Conservation (phyloP, 176 grass and related monocot species). For the Rhipidocladum racemiflorum region DNA sequence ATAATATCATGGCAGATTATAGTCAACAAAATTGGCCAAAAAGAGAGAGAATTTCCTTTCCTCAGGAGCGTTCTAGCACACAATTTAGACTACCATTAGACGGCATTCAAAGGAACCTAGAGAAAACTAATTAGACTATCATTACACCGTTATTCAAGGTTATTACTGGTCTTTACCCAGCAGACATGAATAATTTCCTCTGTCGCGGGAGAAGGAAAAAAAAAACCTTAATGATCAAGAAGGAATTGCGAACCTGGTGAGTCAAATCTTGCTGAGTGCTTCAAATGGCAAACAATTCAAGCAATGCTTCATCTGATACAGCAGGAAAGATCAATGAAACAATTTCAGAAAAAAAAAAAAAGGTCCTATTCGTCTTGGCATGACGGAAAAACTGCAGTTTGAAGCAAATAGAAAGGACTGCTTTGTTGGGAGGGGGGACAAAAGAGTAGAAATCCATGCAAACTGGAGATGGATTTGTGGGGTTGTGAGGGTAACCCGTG, state of each 20-base stretch:
- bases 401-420: slow-evolving; percentile 28
- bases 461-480: slow-evolving; percentile 41
- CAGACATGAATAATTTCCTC: background rate
- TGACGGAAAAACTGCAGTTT: slow-evolving; percentile 7
- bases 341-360: background rate
- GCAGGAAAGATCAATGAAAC: background rate
- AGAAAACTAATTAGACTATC: too few species aligned
- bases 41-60: background rate
- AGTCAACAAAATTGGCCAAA: background rate
- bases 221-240: background rate
- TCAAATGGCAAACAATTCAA: background rate
- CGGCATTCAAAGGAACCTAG: too few species aligned
- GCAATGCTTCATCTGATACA: slow-evolving; percentile 26
- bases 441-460: slow-evolving; percentile 23
- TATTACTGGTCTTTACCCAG: background rate
- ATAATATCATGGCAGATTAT: background rate
- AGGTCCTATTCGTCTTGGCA: background rate
- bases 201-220: background rate
- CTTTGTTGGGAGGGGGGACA: slow-evolving; percentile 20
- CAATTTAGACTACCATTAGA: background rate
- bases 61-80: background rate
- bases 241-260: slow-evolving; percentile 20
- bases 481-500: slow-evolving; percentile 43
- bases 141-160: background rate
- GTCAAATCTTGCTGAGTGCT: slow-evolving; percentile 13